phyloP scores from a whole-genome alignment of 352 stramenopile species.

The Pythium oligandrum region DNA sequence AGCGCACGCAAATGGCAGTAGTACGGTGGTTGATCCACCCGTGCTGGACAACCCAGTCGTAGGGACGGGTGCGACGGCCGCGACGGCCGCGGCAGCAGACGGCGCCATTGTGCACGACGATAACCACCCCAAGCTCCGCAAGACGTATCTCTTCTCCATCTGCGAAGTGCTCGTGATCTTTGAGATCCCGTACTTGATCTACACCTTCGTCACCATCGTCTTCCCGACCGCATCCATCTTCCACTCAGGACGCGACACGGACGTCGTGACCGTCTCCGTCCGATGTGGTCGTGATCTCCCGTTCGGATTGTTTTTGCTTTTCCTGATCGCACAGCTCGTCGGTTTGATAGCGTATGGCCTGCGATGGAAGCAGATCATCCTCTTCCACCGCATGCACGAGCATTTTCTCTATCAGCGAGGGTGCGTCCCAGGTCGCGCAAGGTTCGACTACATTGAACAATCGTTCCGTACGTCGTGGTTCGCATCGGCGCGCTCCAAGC shows the following conservation, averaged over 20 bases:
- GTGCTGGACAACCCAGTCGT: slow-evolving; percentile 14
- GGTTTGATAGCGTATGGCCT: slow-evolving; percentile 52
- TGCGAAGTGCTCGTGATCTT: slow-evolving; percentile 76
- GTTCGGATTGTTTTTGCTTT: slow-evolving; percentile 22
- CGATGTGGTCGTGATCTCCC: slow-evolving; percentile 31
- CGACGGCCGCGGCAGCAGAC: slow-evolving; percentile 26
- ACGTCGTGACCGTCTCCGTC: slow-evolving; percentile 28
- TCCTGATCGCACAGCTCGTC: slow-evolving; percentile 46
- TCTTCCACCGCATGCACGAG: slow-evolving; percentile 77
- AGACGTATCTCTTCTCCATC: slow-evolving; percentile 67
- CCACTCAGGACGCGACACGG: slow-evolving; percentile 16
- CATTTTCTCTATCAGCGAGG: slow-evolving; percentile 72
- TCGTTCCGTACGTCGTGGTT: slow-evolving; percentile 42
- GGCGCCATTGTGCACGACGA: slow-evolving; percentile 37
- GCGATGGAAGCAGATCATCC: slow-evolving; percentile 71
- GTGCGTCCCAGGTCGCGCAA: slow-evolving; percentile 45
- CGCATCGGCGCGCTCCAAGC: slow-evolving; percentile 31
- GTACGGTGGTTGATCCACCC: neutral
- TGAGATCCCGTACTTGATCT: slow-evolving; percentile 68
- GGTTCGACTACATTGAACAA: slow-evolving; percentile 61
- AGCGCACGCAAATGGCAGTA: neutral
- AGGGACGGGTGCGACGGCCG: slow-evolving; percentile 11
- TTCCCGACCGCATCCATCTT: slow-evolving; percentile 11
- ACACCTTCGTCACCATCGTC: slow-evolving; percentile 46
- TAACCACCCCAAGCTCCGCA: slow-evolving; percentile 47